Percentiles rank a stretch among this genome's conserved stretches.
Conservation (phyloP, 2,329 filamentous ascomycete genomes). For the Leptographium lundbergii region DNA sequence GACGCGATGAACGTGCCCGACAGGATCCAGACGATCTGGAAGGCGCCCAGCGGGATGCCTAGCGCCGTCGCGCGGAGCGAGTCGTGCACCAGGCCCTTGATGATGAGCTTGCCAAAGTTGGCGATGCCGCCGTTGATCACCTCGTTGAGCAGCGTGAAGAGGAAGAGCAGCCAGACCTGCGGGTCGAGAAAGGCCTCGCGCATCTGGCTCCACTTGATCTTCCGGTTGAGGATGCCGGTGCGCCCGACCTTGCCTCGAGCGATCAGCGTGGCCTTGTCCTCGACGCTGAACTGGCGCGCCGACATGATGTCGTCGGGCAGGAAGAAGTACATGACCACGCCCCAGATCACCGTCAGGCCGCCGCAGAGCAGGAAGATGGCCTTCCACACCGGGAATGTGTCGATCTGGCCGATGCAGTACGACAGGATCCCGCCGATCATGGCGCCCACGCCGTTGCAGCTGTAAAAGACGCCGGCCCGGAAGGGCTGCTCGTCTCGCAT, state of each 20-base stretch:
- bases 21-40: slow-evolving; percentile 1
- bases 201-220: slow-evolving; percentile 32
- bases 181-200: slow-evolving; percentile 36
- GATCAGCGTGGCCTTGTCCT: slow-evolving; percentile 40
- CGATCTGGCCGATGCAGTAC: slow-evolving; percentile 48
- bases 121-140: slow-evolving; percentile 3
- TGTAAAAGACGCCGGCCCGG: slow-evolving; percentile 42
- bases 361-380: slow-evolving; percentile 48
- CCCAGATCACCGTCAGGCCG: slow-evolving; percentile 42
- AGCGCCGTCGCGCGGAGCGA: neutral
- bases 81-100: slow-evolving; percentile 2
- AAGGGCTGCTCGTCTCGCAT: slow-evolving; percentile 32
- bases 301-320: slow-evolving; percentile 48
- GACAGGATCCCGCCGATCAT: slow-evolving; percentile 48
- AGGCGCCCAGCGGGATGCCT: slow-evolving; percentile 1
- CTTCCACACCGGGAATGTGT: slow-evolving; percentile 36
- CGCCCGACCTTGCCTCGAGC: slow-evolving; percentile 32
- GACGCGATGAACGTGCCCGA: slow-evolving; percentile 1
- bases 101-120: slow-evolving; percentile 4
- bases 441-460: slow-evolving; percentile 42
- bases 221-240: slow-evolving; percentile 39
- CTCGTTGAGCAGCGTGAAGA: slow-evolving; percentile 14
- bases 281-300: slow-evolving; percentile 41
- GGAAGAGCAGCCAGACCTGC: slow-evolving; percentile 46
- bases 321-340: slow-evolving; percentile 40